phyloP scores from a whole-genome alignment of 2,329 filamentous ascomycete genomes.

The Akanthomyces dipterigenus region DNA sequence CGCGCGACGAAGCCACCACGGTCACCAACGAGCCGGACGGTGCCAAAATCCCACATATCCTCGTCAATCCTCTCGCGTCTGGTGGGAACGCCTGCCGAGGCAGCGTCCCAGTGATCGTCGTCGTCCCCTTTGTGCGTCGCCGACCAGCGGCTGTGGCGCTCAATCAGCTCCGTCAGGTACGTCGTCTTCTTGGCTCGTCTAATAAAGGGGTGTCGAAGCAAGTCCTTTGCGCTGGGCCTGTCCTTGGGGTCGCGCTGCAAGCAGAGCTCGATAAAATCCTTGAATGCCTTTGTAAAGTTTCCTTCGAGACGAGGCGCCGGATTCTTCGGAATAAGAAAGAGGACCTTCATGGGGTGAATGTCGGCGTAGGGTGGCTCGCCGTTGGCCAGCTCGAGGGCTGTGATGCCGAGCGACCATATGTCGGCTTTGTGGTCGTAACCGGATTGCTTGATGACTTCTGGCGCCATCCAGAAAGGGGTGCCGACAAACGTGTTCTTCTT shows the following conservation, averaged over 20 bases:
- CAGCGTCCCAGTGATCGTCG: conserved; percentile 53
- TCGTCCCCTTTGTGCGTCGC: conserved; percentile 68
- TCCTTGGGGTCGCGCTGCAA: conserved; percentile 85
- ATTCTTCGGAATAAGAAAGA: conserved; percentile 95
- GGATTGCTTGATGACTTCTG: conserved; percentile 96
- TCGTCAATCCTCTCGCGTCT: conserved; percentile 59
- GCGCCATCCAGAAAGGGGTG: conserved; percentile 99
- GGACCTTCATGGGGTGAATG: conserved; percentile 96
- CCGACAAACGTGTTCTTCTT: conserved; percentile 99
- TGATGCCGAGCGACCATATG: conserved; percentile 95
- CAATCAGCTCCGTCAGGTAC: conserved; percentile 94
- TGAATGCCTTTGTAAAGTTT: conserved; percentile 75
- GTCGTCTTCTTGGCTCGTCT: conserved; percentile 88
- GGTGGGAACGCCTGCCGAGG: conserved; percentile 43
- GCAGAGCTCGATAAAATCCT: conserved; percentile 78
- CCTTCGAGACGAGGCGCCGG: conserved; percentile 74
- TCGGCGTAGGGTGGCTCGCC: conserved; percentile 93
- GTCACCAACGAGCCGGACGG: conserved; percentile 72
- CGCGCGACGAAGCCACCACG: conserved; percentile 50
- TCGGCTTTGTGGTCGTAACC: conserved; percentile 97
- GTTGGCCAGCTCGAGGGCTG: conserved; percentile 82
- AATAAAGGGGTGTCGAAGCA: conserved; percentile 86
- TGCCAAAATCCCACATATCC: conserved; percentile 98
- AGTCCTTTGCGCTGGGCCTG: conserved; percentile 75
- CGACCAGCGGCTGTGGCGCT: conserved; percentile 81